phyloP scores from a whole-genome alignment of 2,329 filamentous ascomycete species.

The Hypoxylon rubiginosum region DNA sequence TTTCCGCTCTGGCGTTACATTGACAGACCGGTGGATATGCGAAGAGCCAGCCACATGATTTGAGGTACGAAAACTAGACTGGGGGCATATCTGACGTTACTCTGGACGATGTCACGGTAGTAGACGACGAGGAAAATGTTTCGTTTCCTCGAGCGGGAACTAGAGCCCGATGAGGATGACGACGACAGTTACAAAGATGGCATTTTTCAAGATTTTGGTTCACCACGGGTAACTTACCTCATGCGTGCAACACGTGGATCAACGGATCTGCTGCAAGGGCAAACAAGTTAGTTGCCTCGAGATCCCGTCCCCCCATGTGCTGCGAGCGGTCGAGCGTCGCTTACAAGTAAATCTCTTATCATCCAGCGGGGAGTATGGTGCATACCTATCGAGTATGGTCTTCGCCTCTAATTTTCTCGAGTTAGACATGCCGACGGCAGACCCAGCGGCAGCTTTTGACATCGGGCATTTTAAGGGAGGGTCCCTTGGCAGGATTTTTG shows the following conservation, averaged over 20 bases:
- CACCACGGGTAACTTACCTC: conserved; percentile 10
- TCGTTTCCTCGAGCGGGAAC: conserved; percentile 20
- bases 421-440: conserved; percentile 5
- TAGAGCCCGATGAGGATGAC: conserved; percentile 26
- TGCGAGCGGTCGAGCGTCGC: conserved; percentile 3
- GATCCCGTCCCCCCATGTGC: background rate
- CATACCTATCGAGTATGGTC: background rate
- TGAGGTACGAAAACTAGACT: conserved; percentile 2
- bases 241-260: conserved; percentile 31
- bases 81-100: conserved; percentile 30
- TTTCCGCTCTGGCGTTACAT: conserved; percentile 37
- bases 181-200: conserved; percentile 17
- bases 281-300: conserved; percentile 3
- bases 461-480: conserved; percentile 28
- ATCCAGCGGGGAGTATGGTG: conserved; percentile 10
- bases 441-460: conserved; percentile 10
- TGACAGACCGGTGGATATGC: conserved; percentile 27
- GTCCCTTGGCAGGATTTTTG: conserved; percentile 19
- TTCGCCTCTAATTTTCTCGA: too few species aligned
- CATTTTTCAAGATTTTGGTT: conserved; percentile 21
- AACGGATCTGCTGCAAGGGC: conserved; percentile 34
- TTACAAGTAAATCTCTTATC: conserved; percentile 14
- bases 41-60: conserved; percentile 31
- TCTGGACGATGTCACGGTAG: conserved; percentile 29
- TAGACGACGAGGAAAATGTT: conserved; percentile 19